phyloP scores from a whole-genome alignment of 257 asterid species.

The Henckelia pumila region DNA sequence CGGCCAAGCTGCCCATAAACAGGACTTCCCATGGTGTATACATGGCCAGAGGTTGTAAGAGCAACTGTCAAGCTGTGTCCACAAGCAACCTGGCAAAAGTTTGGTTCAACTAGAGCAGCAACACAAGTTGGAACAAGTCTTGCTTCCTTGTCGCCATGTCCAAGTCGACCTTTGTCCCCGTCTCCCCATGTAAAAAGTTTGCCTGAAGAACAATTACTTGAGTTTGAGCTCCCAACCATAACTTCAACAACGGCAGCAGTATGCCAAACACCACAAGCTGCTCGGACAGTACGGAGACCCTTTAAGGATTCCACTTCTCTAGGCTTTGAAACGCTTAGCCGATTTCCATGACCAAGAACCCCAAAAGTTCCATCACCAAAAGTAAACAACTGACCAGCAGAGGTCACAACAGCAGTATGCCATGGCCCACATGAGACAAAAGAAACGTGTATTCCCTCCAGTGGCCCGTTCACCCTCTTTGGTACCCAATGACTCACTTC shows the following conservation, averaged over 20 bases:
- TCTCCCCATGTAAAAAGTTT: conserved; percentile 98
- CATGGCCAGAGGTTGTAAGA: conserved; percentile 85
- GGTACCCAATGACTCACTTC: conserved; percentile 96
- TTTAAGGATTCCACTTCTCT: conserved; percentile 91
- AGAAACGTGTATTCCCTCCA: conserved; percentile 86
- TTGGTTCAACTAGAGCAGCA: conserved; percentile 95
- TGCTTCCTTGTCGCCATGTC: conserved; percentile 90
- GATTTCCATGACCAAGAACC: conserved; percentile 93
- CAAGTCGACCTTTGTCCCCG: conserved; percentile 88
- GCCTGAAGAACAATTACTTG: conserved; percentile 90
- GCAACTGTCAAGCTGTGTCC: conserved; percentile 96
- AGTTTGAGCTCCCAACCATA: conserved; percentile 91
- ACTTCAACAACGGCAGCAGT: conserved; percentile 97
- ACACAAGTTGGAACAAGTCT: conserved; percentile 93
- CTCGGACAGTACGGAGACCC: conserved; percentile 91
- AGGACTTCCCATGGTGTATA: conserved; percentile 87
- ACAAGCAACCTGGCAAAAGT: conserved; percentile 91
- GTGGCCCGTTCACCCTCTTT: conserved; percentile 81
- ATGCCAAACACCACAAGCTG: conserved; percentile 97
- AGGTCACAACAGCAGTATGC: conserved; percentile 96
- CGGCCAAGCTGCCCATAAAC: conserved; percentile 91
- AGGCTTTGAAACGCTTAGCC: conserved; percentile 65
- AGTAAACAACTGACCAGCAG: conserved; percentile 93
- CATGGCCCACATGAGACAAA: conserved; percentile 92
- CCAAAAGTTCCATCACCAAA: conserved; percentile 95